A percentile compares a stretch with the other conserved stretches of the same genome.
These are phyloP conservation scores for Vitis hybrid DNA, from an alignment of 177 flowering plant genomes.

Conservation along the genomic window DNA sequence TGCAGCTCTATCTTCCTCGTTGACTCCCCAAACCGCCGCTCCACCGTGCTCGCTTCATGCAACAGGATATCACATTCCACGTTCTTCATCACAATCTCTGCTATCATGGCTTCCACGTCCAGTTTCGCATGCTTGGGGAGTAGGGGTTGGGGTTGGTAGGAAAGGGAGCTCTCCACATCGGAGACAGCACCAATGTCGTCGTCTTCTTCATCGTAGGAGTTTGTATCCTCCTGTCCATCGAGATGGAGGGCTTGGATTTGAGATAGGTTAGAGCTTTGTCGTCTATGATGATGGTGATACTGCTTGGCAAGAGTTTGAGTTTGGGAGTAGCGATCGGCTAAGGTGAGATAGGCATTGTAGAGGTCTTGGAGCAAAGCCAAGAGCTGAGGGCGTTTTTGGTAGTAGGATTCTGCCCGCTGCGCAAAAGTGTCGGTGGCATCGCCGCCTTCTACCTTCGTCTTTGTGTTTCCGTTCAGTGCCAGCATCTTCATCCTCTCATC, in stretches of 20 bases:
- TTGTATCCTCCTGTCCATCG: background rate
- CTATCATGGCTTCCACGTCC: conserved; percentile 27
- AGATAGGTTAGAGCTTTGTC: conserved; percentile 8
- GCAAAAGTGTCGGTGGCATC: conserved; percentile 52
- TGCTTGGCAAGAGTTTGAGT: conserved; percentile 24
- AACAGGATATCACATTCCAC: conserved; percentile 47
- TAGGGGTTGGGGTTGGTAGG: conserved; percentile 35
- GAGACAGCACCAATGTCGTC: conserved; percentile 21
- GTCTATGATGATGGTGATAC: conserved; percentile 2
- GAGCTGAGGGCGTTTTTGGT: conserved; percentile 74
- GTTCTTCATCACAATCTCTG: conserved; percentile 48
- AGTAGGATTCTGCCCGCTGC: conserved; percentile 68
- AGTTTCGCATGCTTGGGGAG: background rate
- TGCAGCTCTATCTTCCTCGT: conserved; percentile 56
- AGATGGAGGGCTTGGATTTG: background rate
- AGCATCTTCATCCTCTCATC: conserved; percentile 53
- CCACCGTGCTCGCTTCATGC: conserved; percentile 31
- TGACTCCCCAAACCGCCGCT: conserved; percentile 27
- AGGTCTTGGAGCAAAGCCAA: conserved; percentile 63
- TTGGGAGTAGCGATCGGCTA: conserved; percentile 57
- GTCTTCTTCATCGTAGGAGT: conserved; percentile 15
- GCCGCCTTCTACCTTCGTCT: conserved; percentile 14
- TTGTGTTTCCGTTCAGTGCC: conserved; percentile 11
- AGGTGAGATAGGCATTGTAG: conserved; percentile 52
- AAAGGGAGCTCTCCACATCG: conserved; percentile 60